Conservation (phyloP, 306 rosid genomes). For the Spatholobus suberectus region DNA sequence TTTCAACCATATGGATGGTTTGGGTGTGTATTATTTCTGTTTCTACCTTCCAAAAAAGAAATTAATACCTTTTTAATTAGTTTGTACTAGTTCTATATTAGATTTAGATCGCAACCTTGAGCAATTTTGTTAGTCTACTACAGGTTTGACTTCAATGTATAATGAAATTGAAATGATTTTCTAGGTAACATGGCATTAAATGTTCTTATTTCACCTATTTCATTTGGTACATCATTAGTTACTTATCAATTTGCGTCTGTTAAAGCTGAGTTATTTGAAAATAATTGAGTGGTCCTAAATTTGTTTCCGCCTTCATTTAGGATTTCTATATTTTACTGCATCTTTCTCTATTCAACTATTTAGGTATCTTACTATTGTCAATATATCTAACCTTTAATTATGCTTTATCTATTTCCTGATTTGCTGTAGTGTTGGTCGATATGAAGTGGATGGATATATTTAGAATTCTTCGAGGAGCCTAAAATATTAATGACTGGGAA, state of each 20-base stretch:
- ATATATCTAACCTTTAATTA: slow-evolving; percentile 26
- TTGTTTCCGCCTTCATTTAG: slow-evolving; percentile 16
- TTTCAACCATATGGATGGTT: slow-evolving; percentile 99
- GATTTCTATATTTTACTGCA: slow-evolving; percentile 29
- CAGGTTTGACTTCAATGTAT: slow-evolving; percentile 19
- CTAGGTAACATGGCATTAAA: background rate
- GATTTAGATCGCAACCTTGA: slow-evolving; percentile 24
- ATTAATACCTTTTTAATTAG: background rate
- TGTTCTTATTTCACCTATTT: slow-evolving; percentile 23
- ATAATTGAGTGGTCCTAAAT: slow-evolving; percentile 17
- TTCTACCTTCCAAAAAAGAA: slow-evolving; percentile 2
- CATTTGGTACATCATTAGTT: background rate
- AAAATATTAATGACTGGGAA: slow-evolving; percentile 92
- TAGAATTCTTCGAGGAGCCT: slow-evolving; percentile 87
- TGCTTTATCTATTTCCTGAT: slow-evolving; percentile 16
- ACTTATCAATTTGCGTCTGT: background rate
- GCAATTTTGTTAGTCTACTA: slow-evolving; percentile 17
- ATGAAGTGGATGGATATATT: slow-evolving; percentile 96
- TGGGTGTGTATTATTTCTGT: slow-evolving; percentile 62
- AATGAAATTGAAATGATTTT: slow-evolving; percentile 35
- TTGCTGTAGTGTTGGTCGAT: slow-evolving; percentile 80
- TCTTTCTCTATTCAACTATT: slow-evolving; percentile 25
- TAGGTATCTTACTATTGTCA: slow-evolving; percentile 19
- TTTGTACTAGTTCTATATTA: background rate
- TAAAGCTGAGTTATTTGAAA: background rate